Percentiles rank a stretch among this genome's conserved stretches.
Evolutionary conservation across 345 rosid species (phyloP).

Genomic region (Brassica nigra): DNA sequence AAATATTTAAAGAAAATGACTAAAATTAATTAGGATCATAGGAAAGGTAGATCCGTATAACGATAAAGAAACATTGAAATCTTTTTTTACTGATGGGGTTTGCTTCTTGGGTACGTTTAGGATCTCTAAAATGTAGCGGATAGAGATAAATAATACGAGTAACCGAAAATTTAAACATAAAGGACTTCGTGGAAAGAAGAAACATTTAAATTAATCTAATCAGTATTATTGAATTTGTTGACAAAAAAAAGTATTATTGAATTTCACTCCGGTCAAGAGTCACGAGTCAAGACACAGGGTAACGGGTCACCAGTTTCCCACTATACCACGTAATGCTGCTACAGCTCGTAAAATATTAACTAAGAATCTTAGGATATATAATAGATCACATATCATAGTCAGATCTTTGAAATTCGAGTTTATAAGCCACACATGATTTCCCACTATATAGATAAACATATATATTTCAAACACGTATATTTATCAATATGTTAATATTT

Average conservation of each 20-base stretch:
- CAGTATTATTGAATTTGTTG: not conserved
- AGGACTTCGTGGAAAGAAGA: not conserved
- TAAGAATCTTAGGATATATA: not conserved
- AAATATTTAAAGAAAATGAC: not conserved
- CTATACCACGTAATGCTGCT: slow-evolving; percentile 27
- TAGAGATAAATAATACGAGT: not conserved
- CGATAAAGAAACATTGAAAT: not conserved
- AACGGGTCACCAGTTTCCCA: slow-evolving; percentile 31
- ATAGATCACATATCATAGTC: not conserved
- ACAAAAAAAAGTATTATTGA: not conserved
- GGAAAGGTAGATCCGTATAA: slow-evolving; percentile 37
- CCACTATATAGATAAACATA: slow-evolving; percentile 1
- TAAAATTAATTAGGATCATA: not conserved
- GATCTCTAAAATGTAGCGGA: slow-evolving; percentile 36
- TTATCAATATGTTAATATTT: not conserved
- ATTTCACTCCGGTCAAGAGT: slow-evolving; percentile 24
- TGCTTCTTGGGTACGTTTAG: slow-evolving; percentile 58
- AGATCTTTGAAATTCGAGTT: slow-evolving; percentile 4
- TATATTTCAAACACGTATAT: too few species aligned
- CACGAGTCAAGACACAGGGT: slow-evolving; percentile 27
- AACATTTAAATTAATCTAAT: not conserved
- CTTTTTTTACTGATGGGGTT: slow-evolving; percentile 28
- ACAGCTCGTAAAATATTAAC: slow-evolving; percentile 8
- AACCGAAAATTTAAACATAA: not conserved
- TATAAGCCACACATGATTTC: not conserved